Evolutionary conservation across 768 basidiomycete species (phyloP).

Genomic region (Gyrodon lividus): DNA sequence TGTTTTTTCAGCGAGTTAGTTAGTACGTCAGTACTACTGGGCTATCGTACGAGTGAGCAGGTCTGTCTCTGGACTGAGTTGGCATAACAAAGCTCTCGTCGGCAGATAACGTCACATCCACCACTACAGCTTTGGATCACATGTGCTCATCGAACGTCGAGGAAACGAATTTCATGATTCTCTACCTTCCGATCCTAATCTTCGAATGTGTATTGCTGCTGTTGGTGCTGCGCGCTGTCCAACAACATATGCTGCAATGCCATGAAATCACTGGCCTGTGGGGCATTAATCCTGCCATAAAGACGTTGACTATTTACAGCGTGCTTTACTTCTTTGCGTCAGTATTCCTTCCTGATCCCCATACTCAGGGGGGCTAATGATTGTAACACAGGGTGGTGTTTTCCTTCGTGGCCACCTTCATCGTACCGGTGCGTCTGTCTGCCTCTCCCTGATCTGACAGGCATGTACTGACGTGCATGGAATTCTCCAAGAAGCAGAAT

Average conservation of each 20-base stretch:
- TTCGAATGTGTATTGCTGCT: not conserved
- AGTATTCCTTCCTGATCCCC: not conserved
- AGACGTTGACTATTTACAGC: not conserved
- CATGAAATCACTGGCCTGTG: not conserved
- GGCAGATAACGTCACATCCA: not conserved
- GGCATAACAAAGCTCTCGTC: not conserved
- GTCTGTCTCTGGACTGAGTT: not conserved
- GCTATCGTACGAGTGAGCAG: not conserved
- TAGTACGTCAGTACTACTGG: not conserved
- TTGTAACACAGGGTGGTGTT: not conserved
- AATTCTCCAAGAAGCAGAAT: not conserved
- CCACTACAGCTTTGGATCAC: not conserved
- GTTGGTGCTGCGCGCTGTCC: not conserved
- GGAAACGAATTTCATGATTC: not conserved
- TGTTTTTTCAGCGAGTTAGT: not conserved
- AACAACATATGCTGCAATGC: not conserved
- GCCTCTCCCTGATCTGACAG: too few species aligned
- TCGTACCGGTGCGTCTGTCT: not conserved
- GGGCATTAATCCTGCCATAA: not conserved
- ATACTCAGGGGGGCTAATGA: not conserved
- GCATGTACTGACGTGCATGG: not conserved
- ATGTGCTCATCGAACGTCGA: not conserved
- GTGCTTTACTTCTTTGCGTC: constrained; percentile 1
- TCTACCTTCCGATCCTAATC: not conserved
- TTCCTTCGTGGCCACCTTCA: not conserved